phyloP scores from a whole-genome alignment of 2,329 filamentous ascomycete genomes.

The Neonectria sp. region DNA sequence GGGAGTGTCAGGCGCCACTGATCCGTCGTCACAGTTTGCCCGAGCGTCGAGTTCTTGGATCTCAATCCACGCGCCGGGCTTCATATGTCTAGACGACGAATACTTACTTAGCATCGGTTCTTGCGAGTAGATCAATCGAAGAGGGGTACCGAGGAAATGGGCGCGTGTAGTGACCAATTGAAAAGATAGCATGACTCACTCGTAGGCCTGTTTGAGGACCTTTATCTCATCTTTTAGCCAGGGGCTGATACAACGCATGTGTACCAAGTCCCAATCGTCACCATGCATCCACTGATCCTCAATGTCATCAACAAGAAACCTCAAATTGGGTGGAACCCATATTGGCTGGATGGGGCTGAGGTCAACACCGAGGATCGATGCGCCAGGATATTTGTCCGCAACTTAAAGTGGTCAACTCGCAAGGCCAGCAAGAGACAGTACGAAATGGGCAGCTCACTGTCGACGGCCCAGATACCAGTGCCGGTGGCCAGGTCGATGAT shows the following conservation, averaged over 20 bases:
- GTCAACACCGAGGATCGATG: slow-evolving; percentile 43
- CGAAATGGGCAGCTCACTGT: slow-evolving; percentile 14
- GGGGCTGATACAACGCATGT: slow-evolving; percentile 44
- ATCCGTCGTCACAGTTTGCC: slow-evolving; percentile 57
- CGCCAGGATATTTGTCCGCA: slow-evolving; percentile 45
- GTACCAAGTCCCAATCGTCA: slow-evolving; percentile 39
- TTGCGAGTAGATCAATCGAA: too few species aligned
- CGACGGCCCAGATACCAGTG: slow-evolving; percentile 44
- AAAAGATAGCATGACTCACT: slow-evolving; percentile 20
- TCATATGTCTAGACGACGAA: slow-evolving; percentile 29
- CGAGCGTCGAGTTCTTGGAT: slow-evolving; percentile 56
- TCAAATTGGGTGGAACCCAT: slow-evolving; percentile 59
- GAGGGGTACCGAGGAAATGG: too few species aligned
- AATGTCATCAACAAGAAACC: slow-evolving; percentile 55
- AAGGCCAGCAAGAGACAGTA: fast-evolving
- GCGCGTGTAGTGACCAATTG: too few species aligned
- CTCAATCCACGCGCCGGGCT: slow-evolving; percentile 42
- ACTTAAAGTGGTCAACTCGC: slow-evolving; percentile 22
- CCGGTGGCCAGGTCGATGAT: slow-evolving; percentile 44
- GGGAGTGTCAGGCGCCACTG: slow-evolving; percentile 52
- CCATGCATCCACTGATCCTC: slow-evolving; percentile 65
- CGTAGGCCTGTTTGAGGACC: slow-evolving; percentile 35
- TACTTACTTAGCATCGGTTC: too few species aligned
- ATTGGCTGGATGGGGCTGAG: slow-evolving; percentile 45
- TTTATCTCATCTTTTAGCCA: slow-evolving; percentile 39